phyloP scores from a whole-genome alignment of 179 eudicot species.

The Carnegiea gigantea region DNA sequence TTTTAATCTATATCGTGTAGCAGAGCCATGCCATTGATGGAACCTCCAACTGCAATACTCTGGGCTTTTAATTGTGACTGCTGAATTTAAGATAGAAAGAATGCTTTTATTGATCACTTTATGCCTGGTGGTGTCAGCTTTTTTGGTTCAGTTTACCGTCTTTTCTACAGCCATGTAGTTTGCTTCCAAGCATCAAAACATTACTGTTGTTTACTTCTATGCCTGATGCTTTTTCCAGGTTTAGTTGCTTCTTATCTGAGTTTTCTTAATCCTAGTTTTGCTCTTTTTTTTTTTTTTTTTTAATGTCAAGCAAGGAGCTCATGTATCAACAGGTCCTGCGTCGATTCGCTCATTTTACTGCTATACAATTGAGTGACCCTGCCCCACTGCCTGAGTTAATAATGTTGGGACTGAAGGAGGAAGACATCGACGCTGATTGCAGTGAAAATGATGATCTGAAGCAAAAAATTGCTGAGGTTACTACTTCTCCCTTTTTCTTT shows the following conservation, averaged over 20 bases:
- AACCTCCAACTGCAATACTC: not conserved
- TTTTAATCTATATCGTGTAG: not conserved
- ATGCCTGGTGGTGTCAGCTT: not conserved
- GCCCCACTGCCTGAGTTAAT: conserved; percentile 69
- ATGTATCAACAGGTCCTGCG: conserved; percentile 96
- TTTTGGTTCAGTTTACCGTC: not conserved
- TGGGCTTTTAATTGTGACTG: conserved; percentile 3
- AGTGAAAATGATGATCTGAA: conserved; percentile 61
- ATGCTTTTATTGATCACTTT: not conserved
- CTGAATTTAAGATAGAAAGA: not conserved
- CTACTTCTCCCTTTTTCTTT: conserved; percentile 8
- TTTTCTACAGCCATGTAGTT: not conserved
- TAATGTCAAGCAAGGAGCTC: conserved; percentile 91
- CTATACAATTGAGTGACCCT: conserved; percentile 92
- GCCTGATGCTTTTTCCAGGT: not conserved
- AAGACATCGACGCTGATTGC: conserved; percentile 57
- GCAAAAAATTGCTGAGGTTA: conserved; percentile 78
- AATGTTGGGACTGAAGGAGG: conserved; percentile 76
- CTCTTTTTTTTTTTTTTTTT: conserved; percentile 9
- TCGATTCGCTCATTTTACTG: conserved; percentile 92
- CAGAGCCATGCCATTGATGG: not conserved
- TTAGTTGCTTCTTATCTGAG: conserved; percentile 1
- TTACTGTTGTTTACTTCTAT: not conserved
- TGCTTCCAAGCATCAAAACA: conserved; percentile 1
- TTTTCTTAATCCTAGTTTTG: conserved; percentile 27